Evolutionary conservation across 371 early-diverging fungal genomes (phyloP), one percentile per base, ranked within the genome.

Genomic region (Lichtheimia ramosa): DNA sequence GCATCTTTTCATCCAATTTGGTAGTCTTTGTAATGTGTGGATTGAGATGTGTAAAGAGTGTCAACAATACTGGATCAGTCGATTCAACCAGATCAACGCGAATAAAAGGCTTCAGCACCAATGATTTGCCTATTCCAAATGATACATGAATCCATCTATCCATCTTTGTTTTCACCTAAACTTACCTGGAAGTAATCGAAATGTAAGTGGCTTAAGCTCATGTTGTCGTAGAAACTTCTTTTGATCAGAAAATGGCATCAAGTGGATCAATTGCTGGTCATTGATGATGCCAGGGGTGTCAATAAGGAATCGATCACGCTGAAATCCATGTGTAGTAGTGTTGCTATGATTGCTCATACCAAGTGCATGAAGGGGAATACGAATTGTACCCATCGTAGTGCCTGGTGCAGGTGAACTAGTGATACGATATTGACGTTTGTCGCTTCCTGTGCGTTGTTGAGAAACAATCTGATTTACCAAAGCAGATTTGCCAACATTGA

Each of bases 401-500:
- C 90, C 90, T 14, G 90, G 89, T 13, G 84, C 63, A 20, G 74
- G 67, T 15, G 89, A 86, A 27, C 83, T 82, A 1, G 89, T 82
- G 14, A 85, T 82, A 39, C 70, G 71, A 60, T 83, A 82, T 34
- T 81, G 40, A 43, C 58, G 56, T 40, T 50, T 49, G 51, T 69
- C 51, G 6, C 46, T 15, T 56, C 27, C 40, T 60, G 48, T 59
- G 16, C 13, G 48, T 60, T 67, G 64, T 62, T 71, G 71, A 13
- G 74, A 64, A 54, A 88, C 62, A 27, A 89, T 65, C 14, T 81
- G 74, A 51, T 91, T 88, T 43, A 89, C 73, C 1, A 91, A 69
- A 16, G 87, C 85, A 0, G 89, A 87, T 66, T 91, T 91, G 40
- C 91, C 91, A 6, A 85, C 89, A 58, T 90, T 91, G 3, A 89